A percentile compares a stretch with the other conserved stretches of the same genome.
These are phyloP conservation scores for Pichia membranifaciens DNA, from an alignment of 805 yeast species.

Conservation along the genomic window DNA sequence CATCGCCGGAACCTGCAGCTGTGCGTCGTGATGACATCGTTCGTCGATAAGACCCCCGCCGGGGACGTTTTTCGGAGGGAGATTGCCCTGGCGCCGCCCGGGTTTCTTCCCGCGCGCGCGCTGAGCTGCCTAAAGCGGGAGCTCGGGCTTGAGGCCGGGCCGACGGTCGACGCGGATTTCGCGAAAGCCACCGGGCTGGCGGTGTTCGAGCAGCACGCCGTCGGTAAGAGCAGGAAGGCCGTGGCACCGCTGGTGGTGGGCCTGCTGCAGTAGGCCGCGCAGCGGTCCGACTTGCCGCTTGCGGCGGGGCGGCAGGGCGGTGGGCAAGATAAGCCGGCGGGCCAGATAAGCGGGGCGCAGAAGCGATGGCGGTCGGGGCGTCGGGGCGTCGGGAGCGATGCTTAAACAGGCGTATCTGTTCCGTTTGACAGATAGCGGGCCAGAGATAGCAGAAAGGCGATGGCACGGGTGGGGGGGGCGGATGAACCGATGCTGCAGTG, in stretches of 20 bases:
- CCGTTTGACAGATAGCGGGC: too few species aligned
- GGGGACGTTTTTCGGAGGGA: background rate
- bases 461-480: too few species aligned
- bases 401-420: too few species aligned
- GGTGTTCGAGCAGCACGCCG: background rate
- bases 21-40: constrained; percentile 2
- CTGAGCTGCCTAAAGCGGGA: background rate
- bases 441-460: too few species aligned
- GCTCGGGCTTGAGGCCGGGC: background rate
- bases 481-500: too few species aligned
- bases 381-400: too few species aligned
- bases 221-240: background rate
- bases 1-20: background rate
- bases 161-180: background rate
- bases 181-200: background rate
- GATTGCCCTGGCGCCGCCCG: background rate
- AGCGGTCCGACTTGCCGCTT: too few species aligned
- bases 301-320: too few species aligned
- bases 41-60: background rate
- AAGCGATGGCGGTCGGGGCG: too few species aligned
- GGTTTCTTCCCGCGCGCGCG: background rate
- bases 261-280: background rate
- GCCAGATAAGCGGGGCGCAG: too few species aligned
- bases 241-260: background rate
- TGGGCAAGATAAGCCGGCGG: too few species aligned